Percentiles rank a stretch among this genome's conserved stretches.
phyloP scores from a whole-genome alignment of 164 flowering plant genomes.

The Chimonanthus salicifolius region DNA sequence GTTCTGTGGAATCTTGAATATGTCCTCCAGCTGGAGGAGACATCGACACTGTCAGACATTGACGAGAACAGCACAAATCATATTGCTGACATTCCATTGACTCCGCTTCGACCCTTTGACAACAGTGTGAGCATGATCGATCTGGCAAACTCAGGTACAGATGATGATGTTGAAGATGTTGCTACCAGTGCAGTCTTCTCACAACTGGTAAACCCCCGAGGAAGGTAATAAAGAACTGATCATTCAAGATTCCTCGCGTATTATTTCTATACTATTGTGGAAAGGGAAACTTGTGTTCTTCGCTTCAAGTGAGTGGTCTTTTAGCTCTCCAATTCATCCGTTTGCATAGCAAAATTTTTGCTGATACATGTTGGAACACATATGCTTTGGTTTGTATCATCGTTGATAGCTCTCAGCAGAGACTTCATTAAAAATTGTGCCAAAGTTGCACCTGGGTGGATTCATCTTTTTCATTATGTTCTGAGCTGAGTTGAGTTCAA shows the following conservation, averaged over 20 bases:
- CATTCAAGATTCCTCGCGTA: not conserved
- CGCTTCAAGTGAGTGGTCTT: slow-evolving; percentile 7
- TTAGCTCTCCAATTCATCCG: slow-evolving; percentile 8
- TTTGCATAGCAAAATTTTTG: slow-evolving; percentile 12
- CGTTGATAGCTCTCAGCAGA: slow-evolving; percentile 15
- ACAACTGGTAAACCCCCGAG: slow-evolving; percentile 91
- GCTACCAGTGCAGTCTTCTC: slow-evolving; percentile 94
- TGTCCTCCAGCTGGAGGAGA: slow-evolving; percentile 88
- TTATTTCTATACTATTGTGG: not conserved
- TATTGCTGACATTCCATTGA: slow-evolving; percentile 55
- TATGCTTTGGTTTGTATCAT: slow-evolving; percentile 20
- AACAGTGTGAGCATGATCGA: slow-evolving; percentile 64
- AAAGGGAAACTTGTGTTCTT: slow-evolving; percentile 1
- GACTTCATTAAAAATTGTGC: slow-evolving; percentile 13
- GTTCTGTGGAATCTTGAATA: slow-evolving; percentile 92
- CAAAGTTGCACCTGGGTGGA: slow-evolving; percentile 4
- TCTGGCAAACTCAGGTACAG: slow-evolving; percentile 54
- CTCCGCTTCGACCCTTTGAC: slow-evolving; percentile 47
- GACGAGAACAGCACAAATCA: slow-evolving; percentile 92
- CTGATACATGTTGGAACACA: slow-evolving; percentile 2
- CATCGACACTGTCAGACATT: slow-evolving; percentile 65
- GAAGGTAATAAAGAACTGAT: slow-evolving; percentile 43
- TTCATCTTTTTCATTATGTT: slow-evolving; percentile 10
- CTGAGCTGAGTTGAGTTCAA: slow-evolving; percentile 11
- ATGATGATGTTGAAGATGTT: slow-evolving; percentile 76